phyloP scores from a whole-genome alignment of 2,329 filamentous ascomycete species.

The Colletotrichum eremochloae region DNA sequence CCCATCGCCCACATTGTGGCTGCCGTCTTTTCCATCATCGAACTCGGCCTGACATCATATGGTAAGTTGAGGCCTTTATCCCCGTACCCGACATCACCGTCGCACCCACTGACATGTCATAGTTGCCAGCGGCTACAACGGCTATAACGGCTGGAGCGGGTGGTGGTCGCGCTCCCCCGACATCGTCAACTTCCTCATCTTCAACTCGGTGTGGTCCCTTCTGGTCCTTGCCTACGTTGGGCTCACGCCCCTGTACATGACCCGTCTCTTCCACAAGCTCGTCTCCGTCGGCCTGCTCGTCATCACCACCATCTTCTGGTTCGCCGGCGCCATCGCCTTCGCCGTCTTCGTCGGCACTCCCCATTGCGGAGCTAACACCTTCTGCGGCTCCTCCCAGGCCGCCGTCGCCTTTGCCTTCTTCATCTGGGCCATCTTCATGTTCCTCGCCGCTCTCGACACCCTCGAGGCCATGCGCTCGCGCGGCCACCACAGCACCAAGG shows the following conservation, averaged over 20 bases:
- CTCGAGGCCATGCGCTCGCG: conserved; percentile 59
- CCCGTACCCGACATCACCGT: background rate
- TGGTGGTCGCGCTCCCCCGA: conserved; percentile 58
- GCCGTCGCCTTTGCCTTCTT: conserved; percentile 76
- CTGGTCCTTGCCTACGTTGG: conserved; percentile 79
- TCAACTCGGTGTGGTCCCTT: conserved; percentile 82
- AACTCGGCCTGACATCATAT: conserved; percentile 81
- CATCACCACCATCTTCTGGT: conserved; percentile 89
- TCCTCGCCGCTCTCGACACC: conserved; percentile 61
- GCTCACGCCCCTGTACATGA: conserved; percentile 74
- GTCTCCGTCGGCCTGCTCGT: conserved; percentile 76
- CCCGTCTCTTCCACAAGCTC: conserved; percentile 72
- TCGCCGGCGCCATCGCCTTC: conserved; percentile 84
- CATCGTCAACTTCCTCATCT: conserved; percentile 82
- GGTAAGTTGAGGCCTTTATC: conserved; percentile 56
- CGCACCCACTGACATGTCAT: conserved; percentile 12
- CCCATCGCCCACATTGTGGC: conserved; percentile 69
- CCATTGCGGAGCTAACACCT: conserved; percentile 63
- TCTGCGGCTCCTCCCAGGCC: conserved; percentile 73
- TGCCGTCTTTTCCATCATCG: conserved; percentile 76
- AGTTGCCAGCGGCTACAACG: conserved; percentile 67
- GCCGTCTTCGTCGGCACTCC: conserved; percentile 74
- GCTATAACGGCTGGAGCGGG: conserved; percentile 43
- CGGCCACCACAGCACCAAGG: conserved; percentile 50
- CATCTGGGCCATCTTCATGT: conserved; percentile 67